phyloP scores from a whole-genome alignment of 2,329 filamentous ascomycete species.

The Ciborinia camelliae region DNA sequence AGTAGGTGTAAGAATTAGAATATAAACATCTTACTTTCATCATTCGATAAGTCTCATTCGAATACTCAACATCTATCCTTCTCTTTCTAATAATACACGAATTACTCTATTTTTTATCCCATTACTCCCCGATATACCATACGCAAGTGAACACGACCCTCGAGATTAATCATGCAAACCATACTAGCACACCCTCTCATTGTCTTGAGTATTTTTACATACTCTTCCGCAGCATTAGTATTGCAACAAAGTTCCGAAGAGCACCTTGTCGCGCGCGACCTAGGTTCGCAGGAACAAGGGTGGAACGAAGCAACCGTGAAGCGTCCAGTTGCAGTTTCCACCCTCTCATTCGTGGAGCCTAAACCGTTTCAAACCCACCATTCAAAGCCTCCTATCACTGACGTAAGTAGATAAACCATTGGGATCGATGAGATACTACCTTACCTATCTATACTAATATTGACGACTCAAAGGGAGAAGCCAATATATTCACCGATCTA shows the following conservation, averaged over 20 bases:
- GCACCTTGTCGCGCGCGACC: not conserved
- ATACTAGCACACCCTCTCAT: not conserved
- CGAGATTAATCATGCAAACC: not conserved
- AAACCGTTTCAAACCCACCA: not conserved
- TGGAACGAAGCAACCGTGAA: not conserved
- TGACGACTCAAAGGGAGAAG: not conserved
- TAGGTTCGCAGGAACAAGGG: not conserved
- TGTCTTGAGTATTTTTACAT: not conserved
- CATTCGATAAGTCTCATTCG: not conserved
- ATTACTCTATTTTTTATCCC: rapidly evolving
- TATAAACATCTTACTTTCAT: not conserved
- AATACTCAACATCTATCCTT: too few relatives aligned
- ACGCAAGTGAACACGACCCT: too few relatives aligned
- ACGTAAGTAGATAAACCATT: not conserved
- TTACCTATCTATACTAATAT: not conserved
- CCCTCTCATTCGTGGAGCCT: too few relatives aligned
- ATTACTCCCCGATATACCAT: not conserved
- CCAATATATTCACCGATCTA: rapidly evolving
- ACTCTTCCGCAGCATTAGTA: not conserved
- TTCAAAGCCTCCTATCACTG: not conserved
- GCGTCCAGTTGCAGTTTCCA: not conserved
- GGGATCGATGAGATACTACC: not conserved
- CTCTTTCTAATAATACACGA: not conserved
- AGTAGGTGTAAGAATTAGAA: not conserved
- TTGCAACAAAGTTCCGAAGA: not conserved